A percentile compares a stretch with the other conserved stretches of the same genome.
Conservation (phyloP, 176 grass and related monocot species). For the Urochloa ruziziensis region DNA sequence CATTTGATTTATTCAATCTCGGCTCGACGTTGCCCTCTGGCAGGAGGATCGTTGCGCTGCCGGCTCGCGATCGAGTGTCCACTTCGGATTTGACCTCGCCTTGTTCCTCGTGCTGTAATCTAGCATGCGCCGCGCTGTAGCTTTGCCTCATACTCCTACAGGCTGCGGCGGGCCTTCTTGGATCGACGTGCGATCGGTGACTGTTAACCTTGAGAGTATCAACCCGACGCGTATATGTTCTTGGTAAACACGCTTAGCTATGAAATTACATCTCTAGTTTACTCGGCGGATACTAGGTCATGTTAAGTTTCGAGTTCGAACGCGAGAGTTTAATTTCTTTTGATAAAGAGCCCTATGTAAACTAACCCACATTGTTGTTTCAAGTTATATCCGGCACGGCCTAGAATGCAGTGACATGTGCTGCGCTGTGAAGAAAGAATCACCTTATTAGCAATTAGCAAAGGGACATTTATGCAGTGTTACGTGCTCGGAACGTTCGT, state of each 20-base stretch:
- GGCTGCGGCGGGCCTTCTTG: background rate
- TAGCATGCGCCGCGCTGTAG: background rate
- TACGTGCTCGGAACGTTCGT: background rate
- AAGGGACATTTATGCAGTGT: too few relatives aligned
- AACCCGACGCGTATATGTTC: background rate
- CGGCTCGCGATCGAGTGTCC: too few relatives aligned
- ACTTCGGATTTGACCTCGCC: background rate
- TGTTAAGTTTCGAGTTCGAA: background rate
- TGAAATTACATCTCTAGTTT: too few relatives aligned
- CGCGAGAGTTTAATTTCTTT: background rate
- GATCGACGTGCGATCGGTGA: background rate
- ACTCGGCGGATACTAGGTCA: background rate
- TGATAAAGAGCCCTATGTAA: background rate
- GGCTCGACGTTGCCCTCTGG: background rate
- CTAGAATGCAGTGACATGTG: background rate
- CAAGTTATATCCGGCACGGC: background rate
- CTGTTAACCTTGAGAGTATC: background rate
- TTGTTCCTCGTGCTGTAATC: background rate
- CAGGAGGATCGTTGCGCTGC: too few relatives aligned
- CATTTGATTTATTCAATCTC: slow-evolving; percentile 22
- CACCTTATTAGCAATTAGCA: too few relatives aligned
- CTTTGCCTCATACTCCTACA: background rate
- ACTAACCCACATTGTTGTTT: background rate
- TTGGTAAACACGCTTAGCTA: background rate
- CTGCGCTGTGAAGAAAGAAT: too few relatives aligned